phyloP scores from a whole-genome alignment of 495 filamentous ascomycete genomes.

The Usnea hakonensis region DNA sequence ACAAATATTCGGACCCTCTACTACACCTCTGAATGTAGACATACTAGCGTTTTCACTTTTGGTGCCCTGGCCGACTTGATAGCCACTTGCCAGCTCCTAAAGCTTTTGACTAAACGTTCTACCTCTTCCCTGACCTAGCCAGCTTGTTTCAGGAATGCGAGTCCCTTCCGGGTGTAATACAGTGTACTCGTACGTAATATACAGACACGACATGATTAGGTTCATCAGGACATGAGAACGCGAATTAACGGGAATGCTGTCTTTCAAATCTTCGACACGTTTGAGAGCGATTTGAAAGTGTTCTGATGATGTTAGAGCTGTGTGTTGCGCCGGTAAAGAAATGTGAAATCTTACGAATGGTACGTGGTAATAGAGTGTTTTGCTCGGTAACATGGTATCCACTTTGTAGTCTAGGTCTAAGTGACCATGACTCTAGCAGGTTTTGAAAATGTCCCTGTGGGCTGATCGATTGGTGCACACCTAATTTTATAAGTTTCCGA shows the following conservation, averaged over 20 bases:
- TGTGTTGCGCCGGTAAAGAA: not conserved
- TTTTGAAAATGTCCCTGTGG: too few species aligned
- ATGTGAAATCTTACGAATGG: not conserved
- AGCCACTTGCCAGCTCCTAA: not conserved
- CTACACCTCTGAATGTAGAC: constrained; percentile 75
- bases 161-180: not conserved
- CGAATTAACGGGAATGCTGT: not conserved
- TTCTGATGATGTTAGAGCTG: not conserved
- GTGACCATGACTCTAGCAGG: too few species aligned
- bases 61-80: not conserved
- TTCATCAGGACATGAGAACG: not conserved
- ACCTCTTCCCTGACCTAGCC: not conserved
- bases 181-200: too few species aligned
- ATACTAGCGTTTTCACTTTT: constrained; percentile 31
- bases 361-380: too few species aligned
- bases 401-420: too few species aligned
- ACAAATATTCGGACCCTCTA: constrained; percentile 41
- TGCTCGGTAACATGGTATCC: too few species aligned
- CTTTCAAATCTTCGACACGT: not conserved
- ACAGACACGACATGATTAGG: not conserved
- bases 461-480: not conserved
- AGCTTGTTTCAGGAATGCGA: not conserved
- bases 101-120: not conserved
- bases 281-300: not conserved
- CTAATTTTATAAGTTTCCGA: too few species aligned